Base-by-base conservation (phyloP, 257 asterid genomes). In the Gardenia jasminoides region DNA sequence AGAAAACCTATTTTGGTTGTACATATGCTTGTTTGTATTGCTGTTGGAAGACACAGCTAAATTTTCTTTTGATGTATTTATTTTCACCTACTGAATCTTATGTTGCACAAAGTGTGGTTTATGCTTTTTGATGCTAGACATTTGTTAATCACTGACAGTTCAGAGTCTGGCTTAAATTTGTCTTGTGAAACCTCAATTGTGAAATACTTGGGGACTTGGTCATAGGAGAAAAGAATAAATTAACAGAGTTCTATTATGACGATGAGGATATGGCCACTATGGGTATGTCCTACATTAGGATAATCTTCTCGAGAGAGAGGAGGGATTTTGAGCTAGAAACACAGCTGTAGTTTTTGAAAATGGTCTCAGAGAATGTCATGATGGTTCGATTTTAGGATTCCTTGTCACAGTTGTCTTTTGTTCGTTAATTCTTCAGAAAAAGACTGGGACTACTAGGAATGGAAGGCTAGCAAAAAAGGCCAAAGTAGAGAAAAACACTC, bases 401-500 rank as follows among this genome's bases (percentile, higher is more conserved):
- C 67, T 12, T 39, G 58, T 76, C 22, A 48, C 30, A 30, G 30
- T 76, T 46, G 31, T 58, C 28, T 31, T 69, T 41, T 22, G 20
- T 28, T 24, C 7, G 19, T 72, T 36, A 22, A 36, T 58, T 22
- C 39, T 20, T 47, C 83, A 95, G 99, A 92, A 83, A 79, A 92
- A 81, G 52, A 84, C 74, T 43, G 93, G 69, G 66, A 77, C 68
- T 76, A 70, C 79, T 2, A 82, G 79, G 79, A 64, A 70, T 20
- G 88, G 89, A 54, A 78, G 91, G 85, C 92, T 73, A 78, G 66
- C 87, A 19, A 96, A 96, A 90, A 96, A 93, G 87, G 92, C 88
- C 61, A 96, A 89, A 83, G 86, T 88, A 73, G 99, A 93, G 86
- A 92, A 85, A 61, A 88, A 90, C 83, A 88, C 97, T 24, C 88